Evolutionary conservation across 2,329 filamentous ascomycete genomes (phyloP), one percentile per base, ranked within the genome.

Genomic region (Colletotrichum sansevieriae): DNA sequence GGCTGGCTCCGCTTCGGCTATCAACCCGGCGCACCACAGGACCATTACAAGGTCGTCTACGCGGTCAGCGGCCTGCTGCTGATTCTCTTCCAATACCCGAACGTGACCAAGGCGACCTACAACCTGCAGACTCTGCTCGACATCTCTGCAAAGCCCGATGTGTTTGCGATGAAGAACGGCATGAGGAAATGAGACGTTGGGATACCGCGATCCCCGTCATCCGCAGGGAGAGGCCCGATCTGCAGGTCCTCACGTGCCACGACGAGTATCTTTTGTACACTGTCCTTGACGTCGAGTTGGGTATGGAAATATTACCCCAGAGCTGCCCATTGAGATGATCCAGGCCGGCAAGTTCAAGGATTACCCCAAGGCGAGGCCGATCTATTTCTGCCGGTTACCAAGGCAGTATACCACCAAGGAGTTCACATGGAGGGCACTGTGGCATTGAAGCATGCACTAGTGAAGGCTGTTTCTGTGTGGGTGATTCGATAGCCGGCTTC

Each of bases 181-280:
- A 85, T 87, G 10, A 81, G 85, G 61, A 86, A 87, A 86, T 87
- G 84, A 80, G 83, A n/a, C 82, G 85, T 18, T 87, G 85, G 85
- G 84, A 87, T 59, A 84, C 83, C 0, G 85, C 87, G 74, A 87
- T 87, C 68, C 85, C 84, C 15, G 79, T 86, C 29, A 85, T 87
- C 75, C 81, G 83, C 56, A 74, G 75, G 29, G 77, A 85, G 72
- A 80, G 83, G 5, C 84, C 84, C 0, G 80, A 84, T 2, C 77
- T 87, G 2, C 83, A 84, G 57, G 82, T 86, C 15, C 76, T 86
- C 5, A 84, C 83, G 11, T 86, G 84, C 68, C 83, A 86, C 71
- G 84, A 86, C 71, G 84, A 86, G 73, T 85, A 86, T 71, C 80
- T 86, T 4, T 77, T 86, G 8, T 83, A 85, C 75, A 86, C 83